Conservation (phyloP, 495 filamentous ascomycete species). For the Hypomontagnella submonticulosa region DNA sequence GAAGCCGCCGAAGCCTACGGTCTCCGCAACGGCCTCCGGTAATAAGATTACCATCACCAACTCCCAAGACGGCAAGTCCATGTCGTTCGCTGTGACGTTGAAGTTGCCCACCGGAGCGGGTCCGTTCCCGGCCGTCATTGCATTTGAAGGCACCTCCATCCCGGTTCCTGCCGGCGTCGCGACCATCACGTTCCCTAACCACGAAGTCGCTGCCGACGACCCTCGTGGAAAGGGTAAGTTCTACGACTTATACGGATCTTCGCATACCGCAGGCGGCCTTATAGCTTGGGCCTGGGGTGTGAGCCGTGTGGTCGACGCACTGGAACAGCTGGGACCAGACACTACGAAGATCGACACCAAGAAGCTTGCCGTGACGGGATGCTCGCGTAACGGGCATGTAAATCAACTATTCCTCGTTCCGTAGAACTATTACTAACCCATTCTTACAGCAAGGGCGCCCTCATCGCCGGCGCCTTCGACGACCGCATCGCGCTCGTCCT, state of each 20-base stretch:
- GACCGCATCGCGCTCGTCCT: conserved; percentile 57
- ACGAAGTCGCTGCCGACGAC: conserved; percentile 52
- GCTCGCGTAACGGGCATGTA: conserved; percentile 55
- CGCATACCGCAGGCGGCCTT: conserved; percentile 51
- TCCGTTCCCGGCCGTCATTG: conserved; percentile 60
- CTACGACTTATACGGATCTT: conserved; percentile 58
- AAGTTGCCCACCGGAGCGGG: conserved; percentile 40
- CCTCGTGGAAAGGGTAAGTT: conserved; percentile 56
- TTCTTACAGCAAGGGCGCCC: conserved; percentile 55
- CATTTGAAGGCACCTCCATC: conserved; percentile 50
- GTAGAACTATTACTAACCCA: too few relatives aligned
- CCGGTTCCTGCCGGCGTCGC: conserved; percentile 55
- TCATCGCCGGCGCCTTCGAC: conserved; percentile 62
- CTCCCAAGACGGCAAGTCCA: conserved; percentile 28
- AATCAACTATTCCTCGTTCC: too few relatives aligned
- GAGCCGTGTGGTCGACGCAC: conserved; percentile 58
- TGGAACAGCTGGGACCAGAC: conserved; percentile 50
- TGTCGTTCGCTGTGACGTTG: conserved; percentile 48
- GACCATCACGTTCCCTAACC: conserved; percentile 55
- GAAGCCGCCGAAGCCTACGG: conserved; percentile 17
- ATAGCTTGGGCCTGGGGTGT: conserved; percentile 64
- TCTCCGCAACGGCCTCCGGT: conserved; percentile 45
- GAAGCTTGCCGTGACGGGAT: conserved; percentile 59
- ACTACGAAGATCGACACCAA: conserved; percentile 53
- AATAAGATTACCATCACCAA: conserved; percentile 22